Evolutionary conservation across 2,329 filamentous ascomycete species (phyloP).

Genomic region (Xylariales sp.): DNA sequence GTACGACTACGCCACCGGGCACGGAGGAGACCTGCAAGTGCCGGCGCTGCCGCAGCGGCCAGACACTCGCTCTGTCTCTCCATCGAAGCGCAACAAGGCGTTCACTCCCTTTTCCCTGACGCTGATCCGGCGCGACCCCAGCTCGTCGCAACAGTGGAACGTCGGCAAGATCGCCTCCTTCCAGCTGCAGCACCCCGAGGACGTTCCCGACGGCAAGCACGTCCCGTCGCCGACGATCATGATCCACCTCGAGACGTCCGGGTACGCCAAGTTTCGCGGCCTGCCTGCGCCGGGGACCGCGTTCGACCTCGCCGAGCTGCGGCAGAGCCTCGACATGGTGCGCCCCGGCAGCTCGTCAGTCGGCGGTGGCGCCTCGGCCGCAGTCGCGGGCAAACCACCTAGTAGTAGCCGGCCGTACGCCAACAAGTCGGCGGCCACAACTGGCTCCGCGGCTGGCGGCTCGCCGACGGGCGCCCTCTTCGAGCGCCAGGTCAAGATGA

Average conservation of each 20-base stretch:
- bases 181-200: slow-evolving; percentile 36
- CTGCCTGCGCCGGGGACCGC: slow-evolving; percentile 29
- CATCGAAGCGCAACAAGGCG: slow-evolving; percentile 27
- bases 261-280: slow-evolving; percentile 53
- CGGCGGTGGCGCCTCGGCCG: background rate
- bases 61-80: slow-evolving; percentile 27
- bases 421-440: slow-evolving; percentile 4
- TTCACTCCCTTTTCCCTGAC: slow-evolving; percentile 50
- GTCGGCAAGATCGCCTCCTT: slow-evolving; percentile 60
- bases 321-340: slow-evolving; percentile 9
- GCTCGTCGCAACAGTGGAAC: slow-evolving; percentile 69
- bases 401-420: background rate
- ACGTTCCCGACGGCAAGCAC: slow-evolving; percentile 22
- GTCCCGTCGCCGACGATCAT: slow-evolving; percentile 38
- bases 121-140: slow-evolving; percentile 70
- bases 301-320: slow-evolving; percentile 8
- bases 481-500: slow-evolving; percentile 53
- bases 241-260: slow-evolving; percentile 49
- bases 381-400: background rate
- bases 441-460: slow-evolving; percentile 7
- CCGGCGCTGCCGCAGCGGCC: slow-evolving; percentile 3
- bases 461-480: slow-evolving; percentile 39
- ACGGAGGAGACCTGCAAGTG: background rate
- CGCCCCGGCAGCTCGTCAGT: slow-evolving; percentile 18
- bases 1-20: slow-evolving; percentile 1